These are phyloP conservation scores for Sonneratia alba DNA, from an alignment of 345 rosid genomes.

Conservation along the genomic window DNA sequence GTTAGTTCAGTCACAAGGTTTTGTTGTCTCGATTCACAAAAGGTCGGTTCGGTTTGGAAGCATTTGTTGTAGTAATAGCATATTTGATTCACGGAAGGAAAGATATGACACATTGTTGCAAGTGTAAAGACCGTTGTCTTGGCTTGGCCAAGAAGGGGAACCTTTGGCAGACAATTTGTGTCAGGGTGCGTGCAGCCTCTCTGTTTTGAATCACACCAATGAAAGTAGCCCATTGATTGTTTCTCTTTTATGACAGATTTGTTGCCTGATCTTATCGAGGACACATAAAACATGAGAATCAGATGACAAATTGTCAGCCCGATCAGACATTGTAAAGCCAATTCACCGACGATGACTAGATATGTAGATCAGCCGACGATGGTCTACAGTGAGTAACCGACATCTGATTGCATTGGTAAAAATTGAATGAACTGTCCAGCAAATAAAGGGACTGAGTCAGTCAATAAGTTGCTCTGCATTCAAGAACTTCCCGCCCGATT, in stretches of 20 bases:
- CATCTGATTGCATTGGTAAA: background rate
- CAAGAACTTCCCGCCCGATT: too few relatives aligned
- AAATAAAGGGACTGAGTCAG: too few relatives aligned
- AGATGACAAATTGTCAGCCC: too few relatives aligned
- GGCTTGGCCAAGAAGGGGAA: background rate
- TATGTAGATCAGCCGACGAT: too few relatives aligned
- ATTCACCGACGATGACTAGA: too few relatives aligned
- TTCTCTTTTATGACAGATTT: background rate
- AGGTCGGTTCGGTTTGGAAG: background rate
- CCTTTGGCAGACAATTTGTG: too few relatives aligned
- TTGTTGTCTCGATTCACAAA: background rate
- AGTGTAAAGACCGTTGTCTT: background rate
- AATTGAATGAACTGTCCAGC: background rate
- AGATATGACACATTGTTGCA: background rate
- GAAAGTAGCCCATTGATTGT: background rate
- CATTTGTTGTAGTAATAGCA: background rate
- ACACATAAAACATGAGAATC: too few relatives aligned
- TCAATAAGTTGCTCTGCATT: too few relatives aligned
- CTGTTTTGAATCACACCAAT: background rate
- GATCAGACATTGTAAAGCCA: too few relatives aligned
- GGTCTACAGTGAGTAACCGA: too few relatives aligned
- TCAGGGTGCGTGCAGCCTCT: background rate
- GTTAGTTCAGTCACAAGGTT: background rate
- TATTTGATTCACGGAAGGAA: background rate
- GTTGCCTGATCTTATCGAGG: too few relatives aligned